A percentile compares a stretch with the other conserved stretches of the same genome.
phyloP scores from a whole-genome alignment of 1,139 yeast genomes.

The Kurtzmaniella quercitrusa region DNA sequence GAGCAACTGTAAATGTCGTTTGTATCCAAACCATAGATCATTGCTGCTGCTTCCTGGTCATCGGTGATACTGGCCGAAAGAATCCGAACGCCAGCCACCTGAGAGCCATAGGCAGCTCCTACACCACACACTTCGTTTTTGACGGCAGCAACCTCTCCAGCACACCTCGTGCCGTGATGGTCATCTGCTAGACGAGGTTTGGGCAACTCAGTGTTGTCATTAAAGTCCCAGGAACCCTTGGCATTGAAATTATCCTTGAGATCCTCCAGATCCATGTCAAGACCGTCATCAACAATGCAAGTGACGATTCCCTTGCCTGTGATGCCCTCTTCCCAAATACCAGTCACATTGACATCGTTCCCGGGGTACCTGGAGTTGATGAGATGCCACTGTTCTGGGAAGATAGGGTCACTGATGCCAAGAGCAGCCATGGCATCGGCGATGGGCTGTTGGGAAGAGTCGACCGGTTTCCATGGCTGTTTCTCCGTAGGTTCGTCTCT shows the following conservation, averaged over 20 bases:
- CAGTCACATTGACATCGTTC: constrained; percentile 81
- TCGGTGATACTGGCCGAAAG: constrained; percentile 74
- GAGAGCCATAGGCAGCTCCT: constrained; percentile 86
- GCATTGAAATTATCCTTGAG: constrained; percentile 65
- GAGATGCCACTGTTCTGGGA: constrained; percentile 86
- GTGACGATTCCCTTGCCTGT: constrained; percentile 82
- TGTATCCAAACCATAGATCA: constrained; percentile 71
- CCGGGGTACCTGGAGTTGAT: constrained; percentile 70
- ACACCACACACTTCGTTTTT: constrained; percentile 88
- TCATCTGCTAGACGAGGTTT: constrained; percentile 80
- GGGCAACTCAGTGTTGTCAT: constrained; percentile 71
- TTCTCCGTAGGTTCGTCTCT: too few species aligned
- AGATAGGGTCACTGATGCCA: constrained; percentile 74
- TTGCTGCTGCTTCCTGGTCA: constrained; percentile 87
- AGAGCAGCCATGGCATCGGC: constrained; percentile 48
- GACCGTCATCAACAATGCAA: constrained; percentile 92
- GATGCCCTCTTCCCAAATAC: constrained; percentile 77
- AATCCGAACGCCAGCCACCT: constrained; percentile 87
- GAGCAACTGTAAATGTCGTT: constrained; percentile 96
- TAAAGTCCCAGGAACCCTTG: constrained; percentile 88
- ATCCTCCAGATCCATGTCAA: constrained; percentile 77
- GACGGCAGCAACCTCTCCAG: constrained; percentile 94
- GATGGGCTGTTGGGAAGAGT: constrained; percentile 43
- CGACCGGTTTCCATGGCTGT: constrained; percentile 24
- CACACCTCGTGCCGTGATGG: constrained; percentile 96